phyloP scores from a whole-genome alignment of 768 basidiomycete species.

The Pisolithus microcarpus region DNA sequence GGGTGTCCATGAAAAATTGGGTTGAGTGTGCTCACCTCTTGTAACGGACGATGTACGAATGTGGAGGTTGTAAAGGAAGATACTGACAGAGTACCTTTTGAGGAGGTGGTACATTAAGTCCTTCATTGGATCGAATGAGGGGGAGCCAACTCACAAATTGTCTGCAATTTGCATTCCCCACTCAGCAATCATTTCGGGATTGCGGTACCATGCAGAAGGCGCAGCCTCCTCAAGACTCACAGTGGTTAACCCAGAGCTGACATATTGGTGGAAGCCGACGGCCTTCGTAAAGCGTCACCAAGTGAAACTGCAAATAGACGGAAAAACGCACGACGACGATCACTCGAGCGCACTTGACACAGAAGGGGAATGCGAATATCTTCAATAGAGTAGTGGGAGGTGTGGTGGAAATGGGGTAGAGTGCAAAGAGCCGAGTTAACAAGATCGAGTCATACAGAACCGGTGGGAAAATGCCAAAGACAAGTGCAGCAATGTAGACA shows the following conservation, averaged over 20 bases:
- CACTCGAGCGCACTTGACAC: constrained; percentile 27
- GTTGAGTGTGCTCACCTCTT: background rate
- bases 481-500: constrained; percentile 16
- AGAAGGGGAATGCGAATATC: constrained; percentile 24
- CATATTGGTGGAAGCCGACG: background rate
- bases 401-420: constrained; percentile 24
- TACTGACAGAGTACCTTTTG: constrained; percentile 18
- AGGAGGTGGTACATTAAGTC: background rate
- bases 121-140: no score
- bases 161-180: constrained; percentile 31
- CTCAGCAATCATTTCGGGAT: constrained; percentile 18
- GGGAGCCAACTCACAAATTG: constrained; percentile 22
- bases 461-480: constrained; percentile 24
- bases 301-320: background rate
- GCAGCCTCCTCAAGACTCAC: background rate
- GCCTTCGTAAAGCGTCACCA: background rate
- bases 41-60: background rate
- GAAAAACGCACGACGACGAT: constrained; percentile 10
- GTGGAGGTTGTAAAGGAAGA: constrained; percentile 24
- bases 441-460: constrained; percentile 33
- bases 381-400: constrained; percentile 7
- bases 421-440: constrained; percentile 28
- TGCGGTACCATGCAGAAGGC: background rate
- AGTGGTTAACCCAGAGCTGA: background rate
- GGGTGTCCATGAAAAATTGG: background rate